Evolutionary conservation across 345 rosid genomes (phyloP), one percentile per base, ranked within the genome.

Genomic region (Syzygium aromaticum): DNA sequence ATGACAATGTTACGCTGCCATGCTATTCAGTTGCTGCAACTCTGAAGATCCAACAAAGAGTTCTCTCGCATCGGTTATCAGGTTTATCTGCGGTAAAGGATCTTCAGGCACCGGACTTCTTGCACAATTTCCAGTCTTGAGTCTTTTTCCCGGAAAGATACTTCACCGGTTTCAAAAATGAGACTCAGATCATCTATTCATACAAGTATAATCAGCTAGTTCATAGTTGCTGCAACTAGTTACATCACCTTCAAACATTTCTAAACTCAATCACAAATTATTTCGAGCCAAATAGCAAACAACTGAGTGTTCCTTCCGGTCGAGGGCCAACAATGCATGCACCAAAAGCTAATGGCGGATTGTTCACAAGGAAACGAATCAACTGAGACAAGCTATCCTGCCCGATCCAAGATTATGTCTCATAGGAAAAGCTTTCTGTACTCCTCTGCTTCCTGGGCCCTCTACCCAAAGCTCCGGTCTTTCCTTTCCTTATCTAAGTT

Each of bases 401-500:
- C 38, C 38, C 73, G 8, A n/a, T n/a, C 73, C 73, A 61, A 61
- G 38, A 61, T 33, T 17, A n/a, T 61, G 57, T 52, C 61, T 52
- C 73, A 86, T 1, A 59, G 51, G 63, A 95, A 92, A 84, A 95
- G 93, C 49, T 90, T 88, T 87, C 96, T 88, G 87, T 95, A 97
- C 61, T 89, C 92, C 28, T 90, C 94, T 53, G 99, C 97, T 90
- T 96, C 99, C 85, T 92, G 88, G 85, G 92, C 91, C 98, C 94
- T 97, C 93, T 97, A 98, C 57, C 94, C 97, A 11, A 83, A n/a
- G 89, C 90, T 93, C 90, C 97, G 93, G 87, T 97, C 98, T 86
- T 91, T 94, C 88, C 98, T 93, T 56, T 95, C 97, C 88, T 92
- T 90, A 86, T 96, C 98, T 43, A 97, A 92, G 91, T 97, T 94